Evolutionary conservation across 2,329 filamentous ascomycete species (phyloP).

Genomic region (Orbilia ellipsospora): DNA sequence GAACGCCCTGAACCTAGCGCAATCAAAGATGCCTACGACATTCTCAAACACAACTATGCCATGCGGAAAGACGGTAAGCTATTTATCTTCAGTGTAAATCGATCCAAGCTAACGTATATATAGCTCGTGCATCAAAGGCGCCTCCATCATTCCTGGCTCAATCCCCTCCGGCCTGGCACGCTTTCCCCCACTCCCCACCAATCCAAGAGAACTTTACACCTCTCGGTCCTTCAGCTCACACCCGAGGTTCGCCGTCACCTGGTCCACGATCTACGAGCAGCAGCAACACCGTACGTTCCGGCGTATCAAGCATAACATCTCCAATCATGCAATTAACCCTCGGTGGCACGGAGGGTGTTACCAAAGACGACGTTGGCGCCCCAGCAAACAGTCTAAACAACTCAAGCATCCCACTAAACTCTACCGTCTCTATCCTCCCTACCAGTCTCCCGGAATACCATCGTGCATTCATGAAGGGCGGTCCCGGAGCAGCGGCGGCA

Average conservation of each 20-base stretch:
- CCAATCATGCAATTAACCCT: slow-evolving; percentile 46
- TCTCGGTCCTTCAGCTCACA: slow-evolving; percentile 15
- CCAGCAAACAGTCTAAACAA: slow-evolving; percentile 65
- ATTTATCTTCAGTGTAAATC: neutral
- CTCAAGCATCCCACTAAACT: slow-evolving; percentile 69
- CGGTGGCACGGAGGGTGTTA: slow-evolving; percentile 37
- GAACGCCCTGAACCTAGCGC: slow-evolving; percentile 92
- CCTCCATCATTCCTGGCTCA: slow-evolving; percentile 69
- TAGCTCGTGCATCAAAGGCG: slow-evolving; percentile 69
- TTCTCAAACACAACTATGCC: slow-evolving; percentile 95
- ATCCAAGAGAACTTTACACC: slow-evolving; percentile 48
- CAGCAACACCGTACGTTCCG: slow-evolving; percentile 32
- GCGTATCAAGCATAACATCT: slow-evolving; percentile 40
- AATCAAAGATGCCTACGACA: slow-evolving; percentile 98
- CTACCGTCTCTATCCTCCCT: slow-evolving; percentile 87
- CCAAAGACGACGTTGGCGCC: slow-evolving; percentile 52
- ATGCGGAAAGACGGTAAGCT: slow-evolving; percentile 92
- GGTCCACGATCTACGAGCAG: slow-evolving; percentile 36
- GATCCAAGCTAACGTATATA: slow-evolving; percentile 5
- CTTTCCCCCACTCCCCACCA: slow-evolving; percentile 57
- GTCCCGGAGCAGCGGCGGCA: slow-evolving; percentile 58
- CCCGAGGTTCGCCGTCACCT: slow-evolving; percentile 39
- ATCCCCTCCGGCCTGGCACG: slow-evolving; percentile 69
- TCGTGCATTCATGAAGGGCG: slow-evolving; percentile 85
- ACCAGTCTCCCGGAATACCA: slow-evolving; percentile 92